phyloP scores from a whole-genome alignment of 2,329 filamentous ascomycete species.

The Lecanosticta acicola region DNA sequence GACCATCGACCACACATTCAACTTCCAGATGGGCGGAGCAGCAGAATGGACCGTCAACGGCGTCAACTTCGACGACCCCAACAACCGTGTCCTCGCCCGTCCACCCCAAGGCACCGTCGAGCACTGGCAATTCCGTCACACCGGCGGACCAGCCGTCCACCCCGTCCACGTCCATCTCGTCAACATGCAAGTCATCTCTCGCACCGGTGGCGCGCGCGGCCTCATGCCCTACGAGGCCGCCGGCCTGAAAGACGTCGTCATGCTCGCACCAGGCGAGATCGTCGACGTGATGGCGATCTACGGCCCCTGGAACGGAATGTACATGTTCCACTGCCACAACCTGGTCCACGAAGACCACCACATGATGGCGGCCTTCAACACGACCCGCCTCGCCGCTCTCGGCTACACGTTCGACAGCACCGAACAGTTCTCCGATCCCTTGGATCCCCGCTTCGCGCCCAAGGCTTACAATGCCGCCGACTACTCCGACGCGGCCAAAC shows the following conservation, averaged over 20 bases:
- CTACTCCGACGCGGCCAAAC: constrained; percentile 15
- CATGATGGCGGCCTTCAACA: constrained; percentile 43
- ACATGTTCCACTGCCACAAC: constrained; percentile 39
- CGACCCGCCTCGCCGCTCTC: constrained; percentile 33
- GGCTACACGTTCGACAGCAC: constrained; percentile 26
- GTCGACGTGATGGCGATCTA: constrained; percentile 49
- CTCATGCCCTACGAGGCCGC: constrained; percentile 50
- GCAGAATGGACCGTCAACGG: constrained; percentile 48
- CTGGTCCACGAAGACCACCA: constrained; percentile 43
- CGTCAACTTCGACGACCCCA: constrained; percentile 43
- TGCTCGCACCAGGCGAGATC: constrained; percentile 48
- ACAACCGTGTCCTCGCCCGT: constrained; percentile 46
- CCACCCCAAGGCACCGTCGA: constrained; percentile 45
- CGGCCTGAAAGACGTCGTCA: constrained; percentile 55
- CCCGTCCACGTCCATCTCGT: constrained; percentile 55
- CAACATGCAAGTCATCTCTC: constrained; percentile 51
- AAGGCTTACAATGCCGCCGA: constrained; percentile 12
- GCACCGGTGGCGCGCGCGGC: constrained; percentile 40
- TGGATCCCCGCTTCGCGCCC: constrained; percentile 20
- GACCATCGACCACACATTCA: constrained; percentile 42
- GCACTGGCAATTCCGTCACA: constrained; percentile 49
- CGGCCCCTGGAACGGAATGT: constrained; percentile 50
- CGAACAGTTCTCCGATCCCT: constrained; percentile 22
- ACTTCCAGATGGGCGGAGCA: constrained; percentile 42
- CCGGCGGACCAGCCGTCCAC: constrained; percentile 48